Percentiles rank a stretch among this genome's conserved stretches.
Evolutionary conservation across 352 stramenopile species (phyloP).

Genomic region (Phytophthora megakarya): DNA sequence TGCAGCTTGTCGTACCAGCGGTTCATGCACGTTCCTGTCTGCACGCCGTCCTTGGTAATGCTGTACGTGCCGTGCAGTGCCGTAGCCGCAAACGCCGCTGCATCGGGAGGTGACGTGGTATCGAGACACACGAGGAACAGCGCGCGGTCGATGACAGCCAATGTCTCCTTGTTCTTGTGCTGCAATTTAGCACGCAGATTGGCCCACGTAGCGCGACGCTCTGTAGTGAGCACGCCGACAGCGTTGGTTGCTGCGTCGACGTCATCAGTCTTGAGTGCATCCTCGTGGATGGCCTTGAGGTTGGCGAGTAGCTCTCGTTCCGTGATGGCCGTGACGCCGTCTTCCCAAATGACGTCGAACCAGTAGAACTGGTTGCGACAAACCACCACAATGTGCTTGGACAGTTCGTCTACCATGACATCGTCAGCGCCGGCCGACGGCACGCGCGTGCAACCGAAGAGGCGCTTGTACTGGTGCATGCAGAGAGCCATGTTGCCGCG

Average conservation of each 20-base stretch:
- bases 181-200: constrained; percentile 82
- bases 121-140: constrained; percentile 96
- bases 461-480: constrained; percentile 95
- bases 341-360: constrained; percentile 92
- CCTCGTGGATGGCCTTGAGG: constrained; percentile 88
- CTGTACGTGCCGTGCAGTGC: constrained; percentile 93
- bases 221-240: constrained; percentile 92
- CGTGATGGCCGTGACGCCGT: constrained; percentile 86
- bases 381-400: constrained; percentile 93
- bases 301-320: constrained; percentile 92
- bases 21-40: constrained; percentile 95
- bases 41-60: constrained; percentile 69
- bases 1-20: constrained; percentile 98
- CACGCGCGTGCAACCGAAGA: constrained; percentile 91
- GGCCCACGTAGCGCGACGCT: constrained; percentile 92
- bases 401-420: constrained; percentile 82
- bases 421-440: constrained; percentile 74
- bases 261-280: constrained; percentile 72
- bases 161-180: constrained; percentile 76
- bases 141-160: constrained; percentile 90
- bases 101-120: constrained; percentile 85
- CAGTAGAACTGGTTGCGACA: constrained; percentile 96
- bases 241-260: constrained; percentile 65
- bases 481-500: constrained; percentile 87
- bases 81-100: constrained; percentile 75